Percentiles rank a stretch among this genome's conserved stretches.
phyloP scores from a whole-genome alignment of 2,329 filamentous ascomycete species.

The Pseudocercospora vitis region DNA sequence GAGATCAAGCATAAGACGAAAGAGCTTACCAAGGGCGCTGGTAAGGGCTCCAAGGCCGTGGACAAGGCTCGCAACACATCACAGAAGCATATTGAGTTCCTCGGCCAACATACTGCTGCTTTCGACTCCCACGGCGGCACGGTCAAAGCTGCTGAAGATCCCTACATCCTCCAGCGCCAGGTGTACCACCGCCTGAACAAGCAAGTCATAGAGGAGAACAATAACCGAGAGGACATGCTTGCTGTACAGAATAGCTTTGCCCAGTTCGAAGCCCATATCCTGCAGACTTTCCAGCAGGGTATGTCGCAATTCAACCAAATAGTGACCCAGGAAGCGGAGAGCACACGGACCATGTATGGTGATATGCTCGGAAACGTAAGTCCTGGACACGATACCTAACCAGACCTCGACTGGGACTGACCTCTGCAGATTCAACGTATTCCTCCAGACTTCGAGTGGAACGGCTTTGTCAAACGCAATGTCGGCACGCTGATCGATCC shows the following conservation, averaged over 20 bases:
- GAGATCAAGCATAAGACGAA: conserved; percentile 97
- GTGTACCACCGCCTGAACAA: conserved; percentile 82
- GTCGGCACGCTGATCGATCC: conserved; percentile 74
- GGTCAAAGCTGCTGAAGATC: conserved; percentile 72
- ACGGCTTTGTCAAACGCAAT: conserved; percentile 73
- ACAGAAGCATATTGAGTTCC: conserved; percentile 93
- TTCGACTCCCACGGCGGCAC: conserved; percentile 75
- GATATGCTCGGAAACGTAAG: conserved; percentile 70
- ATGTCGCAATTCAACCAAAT: conserved; percentile 82
- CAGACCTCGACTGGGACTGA: not conserved
- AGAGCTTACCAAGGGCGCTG: conserved; percentile 76
- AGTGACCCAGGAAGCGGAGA: conserved; percentile 76
- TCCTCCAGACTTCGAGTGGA: conserved; percentile 87
- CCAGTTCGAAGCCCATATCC: conserved; percentile 80
- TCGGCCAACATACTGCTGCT: conserved; percentile 79
- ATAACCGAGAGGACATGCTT: conserved; percentile 87
- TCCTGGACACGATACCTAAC: not conserved
- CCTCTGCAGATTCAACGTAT: conserved; percentile 63
- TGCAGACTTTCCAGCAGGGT: conserved; percentile 78
- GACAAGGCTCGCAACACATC: conserved; percentile 82
- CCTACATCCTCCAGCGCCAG: conserved; percentile 81
- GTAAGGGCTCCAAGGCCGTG: conserved; percentile 84
- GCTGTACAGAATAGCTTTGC: conserved; percentile 88
- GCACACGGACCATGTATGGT: conserved; percentile 74
- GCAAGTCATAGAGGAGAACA: conserved; percentile 92